Conservation (phyloP, 73 alveolate genomes). For the Effrenium voratum region DNA sequence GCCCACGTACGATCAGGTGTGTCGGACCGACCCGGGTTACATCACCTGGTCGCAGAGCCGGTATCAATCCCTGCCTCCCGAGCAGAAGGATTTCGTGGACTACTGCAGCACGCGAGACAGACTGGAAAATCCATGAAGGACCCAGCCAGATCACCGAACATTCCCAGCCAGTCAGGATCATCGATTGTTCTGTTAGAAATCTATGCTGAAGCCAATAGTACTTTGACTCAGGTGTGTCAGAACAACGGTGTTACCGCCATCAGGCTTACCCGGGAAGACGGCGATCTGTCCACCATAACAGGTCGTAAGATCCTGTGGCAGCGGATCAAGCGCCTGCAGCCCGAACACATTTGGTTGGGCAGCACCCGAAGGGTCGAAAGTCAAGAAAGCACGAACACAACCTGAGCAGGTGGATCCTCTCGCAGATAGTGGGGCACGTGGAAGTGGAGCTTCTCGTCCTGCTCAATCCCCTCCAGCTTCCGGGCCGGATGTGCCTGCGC, state of each 20-base stretch:
- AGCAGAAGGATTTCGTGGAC: not conserved
- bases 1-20: not conserved
- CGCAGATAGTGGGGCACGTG: too few species aligned
- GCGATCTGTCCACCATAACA: not conserved
- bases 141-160: not conserved
- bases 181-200: not conserved
- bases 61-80: not conserved
- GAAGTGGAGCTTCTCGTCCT: too few species aligned
- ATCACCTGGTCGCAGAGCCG: not conserved
- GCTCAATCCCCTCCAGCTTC: too few species aligned
- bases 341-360: not conserved
- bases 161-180: not conserved
- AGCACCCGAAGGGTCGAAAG: not conserved
- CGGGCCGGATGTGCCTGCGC: too few species aligned
- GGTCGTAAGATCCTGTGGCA: not conserved
- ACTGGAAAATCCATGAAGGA: not conserved
- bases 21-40: not conserved
- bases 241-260: not conserved
- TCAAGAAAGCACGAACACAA: not conserved
- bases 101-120: not conserved
- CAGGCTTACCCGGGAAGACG: not conserved
- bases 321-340: not conserved
- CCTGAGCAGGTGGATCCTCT: too few species aligned
- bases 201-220: not conserved
- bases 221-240: not conserved